These are phyloP conservation scores for Amanita exitialis DNA, from an alignment of 768 basidiomycete genomes.

Conservation along the genomic window DNA sequence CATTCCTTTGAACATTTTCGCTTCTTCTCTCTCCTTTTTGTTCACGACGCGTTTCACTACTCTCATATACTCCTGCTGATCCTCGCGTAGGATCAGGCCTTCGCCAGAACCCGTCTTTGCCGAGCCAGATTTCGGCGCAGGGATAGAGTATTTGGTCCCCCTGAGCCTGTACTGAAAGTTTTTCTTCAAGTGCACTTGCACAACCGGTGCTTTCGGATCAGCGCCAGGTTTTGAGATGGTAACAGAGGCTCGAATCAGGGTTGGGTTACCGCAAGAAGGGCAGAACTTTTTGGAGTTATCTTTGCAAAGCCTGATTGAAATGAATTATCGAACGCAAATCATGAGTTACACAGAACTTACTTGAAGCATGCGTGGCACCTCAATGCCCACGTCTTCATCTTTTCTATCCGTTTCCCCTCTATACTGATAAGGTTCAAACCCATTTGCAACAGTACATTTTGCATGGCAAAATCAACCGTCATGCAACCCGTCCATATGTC, in stretches of 20 bases:
- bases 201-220: conserved; percentile 46
- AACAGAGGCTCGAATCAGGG: conserved; percentile 84
- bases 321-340: background rate
- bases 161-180: conserved; percentile 93
- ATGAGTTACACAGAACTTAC: conserved; percentile 36
- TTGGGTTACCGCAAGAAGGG: conserved; percentile 91
- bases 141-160: conserved; percentile 89
- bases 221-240: conserved; percentile 66
- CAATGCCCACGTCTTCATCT: conserved; percentile 91
- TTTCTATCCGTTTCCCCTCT: conserved; percentile 84
- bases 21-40: conserved; percentile 70
- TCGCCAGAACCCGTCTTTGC: conserved; percentile 74
- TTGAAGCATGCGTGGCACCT: conserved; percentile 99
- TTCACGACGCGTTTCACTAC: conserved; percentile 73
- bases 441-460: conserved; percentile 95
- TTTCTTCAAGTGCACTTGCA: conserved; percentile 88
- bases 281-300: conserved; percentile 94
- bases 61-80: conserved; percentile 79
- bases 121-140: conserved; percentile 83
- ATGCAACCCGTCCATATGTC: conserved; percentile 73
- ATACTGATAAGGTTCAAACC: conserved; percentile 81
- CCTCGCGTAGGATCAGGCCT: conserved; percentile 85
- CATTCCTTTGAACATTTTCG: conserved; percentile 57
- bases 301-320: conserved; percentile 72
- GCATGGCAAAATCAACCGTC: conserved; percentile 99